phyloP scores from a whole-genome alignment of 2,329 filamentous ascomycete genomes.

The Exophiala viscosa region DNA sequence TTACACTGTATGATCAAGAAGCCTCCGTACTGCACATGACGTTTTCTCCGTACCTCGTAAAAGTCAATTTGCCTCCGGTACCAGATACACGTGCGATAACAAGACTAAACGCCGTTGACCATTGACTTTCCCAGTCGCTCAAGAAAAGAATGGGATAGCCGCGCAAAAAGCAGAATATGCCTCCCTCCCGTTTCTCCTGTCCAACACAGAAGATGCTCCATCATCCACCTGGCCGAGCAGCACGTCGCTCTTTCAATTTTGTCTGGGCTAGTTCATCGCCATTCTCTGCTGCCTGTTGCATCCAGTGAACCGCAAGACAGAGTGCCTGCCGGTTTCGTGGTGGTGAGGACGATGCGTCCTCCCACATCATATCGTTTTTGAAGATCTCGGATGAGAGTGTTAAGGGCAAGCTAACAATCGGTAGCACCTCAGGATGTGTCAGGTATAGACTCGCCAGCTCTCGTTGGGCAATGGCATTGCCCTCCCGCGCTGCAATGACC shows the following conservation, averaged over 20 bases:
- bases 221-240: conserved; percentile 58
- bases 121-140: too few relatives aligned
- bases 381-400: conserved; percentile 85
- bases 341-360: conserved; percentile 41
- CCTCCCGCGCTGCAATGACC: conserved; percentile 90
- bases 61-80: too few relatives aligned
- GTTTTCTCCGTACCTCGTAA: too few relatives aligned
- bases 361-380: conserved; percentile 74
- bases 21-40: too few relatives aligned
- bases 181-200: not conserved
- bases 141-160: not conserved
- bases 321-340: conserved; percentile 63
- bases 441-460: conserved; percentile 93
- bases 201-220: conserved; percentile 19
- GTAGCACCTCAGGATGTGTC: conserved; percentile 80
- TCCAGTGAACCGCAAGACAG: conserved; percentile 96
- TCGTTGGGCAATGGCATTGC: conserved; percentile 80
- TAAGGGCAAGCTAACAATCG: conserved; percentile 74
- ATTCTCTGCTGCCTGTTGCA: conserved; percentile 82
- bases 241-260: conserved; percentile 70
- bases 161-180: not conserved
- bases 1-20: too few relatives aligned
- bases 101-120: too few relatives aligned
- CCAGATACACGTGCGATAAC: too few relatives aligned
- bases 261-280: conserved; percentile 80